Percentiles rank a stretch among this genome's conserved stretches.
Evolutionary conservation across 2,329 filamentous ascomycete genomes (phyloP).

Genomic region (Sporothrix luriei): DNA sequence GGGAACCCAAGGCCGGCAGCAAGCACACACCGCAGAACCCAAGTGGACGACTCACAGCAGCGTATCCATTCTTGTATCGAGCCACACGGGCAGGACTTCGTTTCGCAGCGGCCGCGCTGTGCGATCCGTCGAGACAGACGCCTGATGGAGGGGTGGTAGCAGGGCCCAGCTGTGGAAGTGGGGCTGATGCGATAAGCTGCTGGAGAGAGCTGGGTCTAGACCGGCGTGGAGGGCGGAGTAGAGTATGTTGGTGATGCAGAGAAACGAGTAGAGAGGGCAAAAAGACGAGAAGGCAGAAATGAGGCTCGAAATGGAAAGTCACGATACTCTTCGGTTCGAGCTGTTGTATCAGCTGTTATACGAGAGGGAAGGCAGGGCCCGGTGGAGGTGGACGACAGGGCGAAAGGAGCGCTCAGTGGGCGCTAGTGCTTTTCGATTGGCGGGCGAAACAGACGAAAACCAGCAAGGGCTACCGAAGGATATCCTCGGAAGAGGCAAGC

Average conservation of each 20-base stretch:
- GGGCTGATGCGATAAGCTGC: constrained; percentile 14
- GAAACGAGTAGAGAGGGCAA: neutral
- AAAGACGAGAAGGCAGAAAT: neutral
- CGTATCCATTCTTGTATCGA: constrained; percentile 29
- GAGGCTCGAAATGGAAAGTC: neutral
- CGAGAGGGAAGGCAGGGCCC: constrained; percentile 27
- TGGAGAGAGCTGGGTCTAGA: constrained; percentile 9
- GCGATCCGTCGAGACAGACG: constrained; percentile 10
- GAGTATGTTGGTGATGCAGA: neutral
- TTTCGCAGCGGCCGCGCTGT: neutral
- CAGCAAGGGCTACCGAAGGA: constrained; percentile 22
- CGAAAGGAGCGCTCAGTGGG: constrained; percentile 2
- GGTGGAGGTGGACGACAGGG: constrained; percentile 21
- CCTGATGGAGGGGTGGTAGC: constrained; percentile 20
- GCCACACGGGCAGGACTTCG: neutral
- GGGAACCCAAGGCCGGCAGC: neutral
- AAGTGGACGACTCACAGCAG: constrained; percentile 30
- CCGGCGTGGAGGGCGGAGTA: neutral
- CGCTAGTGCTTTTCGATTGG: constrained; percentile 28
- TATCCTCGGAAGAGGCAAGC: constrained; percentile 29
- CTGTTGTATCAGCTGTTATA: constrained; percentile 22
- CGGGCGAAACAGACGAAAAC: neutral
- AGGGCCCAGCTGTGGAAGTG: constrained; percentile 24
- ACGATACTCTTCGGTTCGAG: constrained; percentile 27
- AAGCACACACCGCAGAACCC: neutral